These are phyloP conservation scores for Ganoderma multipileum DNA, from an alignment of 1,284 basidiomycete genomes.

Conservation along the genomic window DNA sequence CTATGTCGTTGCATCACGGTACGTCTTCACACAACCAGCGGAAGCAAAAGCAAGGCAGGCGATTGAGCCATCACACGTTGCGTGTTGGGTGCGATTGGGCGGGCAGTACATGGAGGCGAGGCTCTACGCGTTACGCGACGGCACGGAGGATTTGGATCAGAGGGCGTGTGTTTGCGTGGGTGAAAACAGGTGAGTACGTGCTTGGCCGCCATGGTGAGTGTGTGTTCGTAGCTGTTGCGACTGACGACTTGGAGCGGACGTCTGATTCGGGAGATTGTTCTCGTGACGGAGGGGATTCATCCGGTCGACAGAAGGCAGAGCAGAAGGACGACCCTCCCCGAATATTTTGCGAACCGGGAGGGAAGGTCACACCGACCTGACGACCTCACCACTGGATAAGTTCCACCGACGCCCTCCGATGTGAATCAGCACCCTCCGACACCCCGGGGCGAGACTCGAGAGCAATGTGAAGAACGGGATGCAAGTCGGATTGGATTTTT, in stretches of 20 bases:
- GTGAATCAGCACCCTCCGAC: not conserved
- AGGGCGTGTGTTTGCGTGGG: not conserved
- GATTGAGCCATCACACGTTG: constrained; percentile 1
- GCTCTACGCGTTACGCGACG: not conserved
- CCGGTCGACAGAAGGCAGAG: not conserved
- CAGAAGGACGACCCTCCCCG: not conserved
- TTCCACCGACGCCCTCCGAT: not conserved
- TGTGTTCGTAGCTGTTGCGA: not conserved
- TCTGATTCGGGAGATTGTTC: not conserved
- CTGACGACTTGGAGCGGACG: not conserved
- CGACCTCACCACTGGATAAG: not conserved
- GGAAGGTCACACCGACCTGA: not conserved
- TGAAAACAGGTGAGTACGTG: not conserved
- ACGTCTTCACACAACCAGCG: not conserved
- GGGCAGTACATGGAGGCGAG: not conserved
- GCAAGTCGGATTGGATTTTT: not conserved
- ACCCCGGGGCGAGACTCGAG: not conserved
- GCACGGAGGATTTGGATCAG: not conserved
- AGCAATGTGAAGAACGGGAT: not conserved
- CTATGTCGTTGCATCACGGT: not conserved
- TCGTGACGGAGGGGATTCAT: not conserved
- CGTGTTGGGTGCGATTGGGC: not conserved
- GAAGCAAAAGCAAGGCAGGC: not conserved
- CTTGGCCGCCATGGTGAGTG: not conserved
- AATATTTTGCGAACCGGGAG: not conserved